Conservation (phyloP, 1,139 yeast genomes). For the Saccharomyces hybrid region DNA sequence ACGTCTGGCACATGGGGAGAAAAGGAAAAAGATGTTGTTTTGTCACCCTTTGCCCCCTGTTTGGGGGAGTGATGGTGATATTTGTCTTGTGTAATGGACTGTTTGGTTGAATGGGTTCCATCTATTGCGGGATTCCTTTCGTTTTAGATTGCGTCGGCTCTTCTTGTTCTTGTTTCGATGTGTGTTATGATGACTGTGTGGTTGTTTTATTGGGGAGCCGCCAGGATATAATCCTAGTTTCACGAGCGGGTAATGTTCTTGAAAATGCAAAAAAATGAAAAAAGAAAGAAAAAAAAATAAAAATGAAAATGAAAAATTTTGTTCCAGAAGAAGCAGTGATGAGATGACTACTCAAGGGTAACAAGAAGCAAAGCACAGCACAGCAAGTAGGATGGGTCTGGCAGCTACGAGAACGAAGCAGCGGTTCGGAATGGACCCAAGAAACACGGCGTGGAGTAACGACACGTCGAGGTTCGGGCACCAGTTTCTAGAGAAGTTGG, state of each 20-base stretch:
- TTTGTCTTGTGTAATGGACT: too few relatives aligned
- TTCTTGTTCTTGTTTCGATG: too few relatives aligned
- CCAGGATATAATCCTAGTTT: too few relatives aligned
- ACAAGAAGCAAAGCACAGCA: neutral
- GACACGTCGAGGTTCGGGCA: constrained; percentile 82
- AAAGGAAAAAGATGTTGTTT: too few relatives aligned
- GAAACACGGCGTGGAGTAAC: constrained; percentile 93
- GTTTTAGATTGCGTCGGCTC: too few relatives aligned
- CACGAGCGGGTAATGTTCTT: neutral
- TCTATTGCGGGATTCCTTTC: too few relatives aligned
- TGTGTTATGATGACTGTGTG: too few relatives aligned
- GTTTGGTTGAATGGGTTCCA: too few relatives aligned
- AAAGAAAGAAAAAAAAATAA: neutral
- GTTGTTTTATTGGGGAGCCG: too few relatives aligned
- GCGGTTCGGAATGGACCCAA: constrained; percentile 85
- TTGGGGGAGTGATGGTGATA: too few relatives aligned
- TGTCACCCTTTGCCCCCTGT: neutral
- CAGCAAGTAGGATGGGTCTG: constrained; percentile 53
- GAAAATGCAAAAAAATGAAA: neutral
- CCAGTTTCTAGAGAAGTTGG: constrained; percentile 68
- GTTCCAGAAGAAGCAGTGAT: neutral
- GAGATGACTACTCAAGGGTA: neutral
- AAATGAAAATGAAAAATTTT: neutral
- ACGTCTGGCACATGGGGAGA: too few relatives aligned
- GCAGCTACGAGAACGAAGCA: constrained; percentile 81